Evolutionary conservation across 2,329 filamentous ascomycete genomes (phyloP).

Genomic region (Tetracladium maxilliforme): DNA sequence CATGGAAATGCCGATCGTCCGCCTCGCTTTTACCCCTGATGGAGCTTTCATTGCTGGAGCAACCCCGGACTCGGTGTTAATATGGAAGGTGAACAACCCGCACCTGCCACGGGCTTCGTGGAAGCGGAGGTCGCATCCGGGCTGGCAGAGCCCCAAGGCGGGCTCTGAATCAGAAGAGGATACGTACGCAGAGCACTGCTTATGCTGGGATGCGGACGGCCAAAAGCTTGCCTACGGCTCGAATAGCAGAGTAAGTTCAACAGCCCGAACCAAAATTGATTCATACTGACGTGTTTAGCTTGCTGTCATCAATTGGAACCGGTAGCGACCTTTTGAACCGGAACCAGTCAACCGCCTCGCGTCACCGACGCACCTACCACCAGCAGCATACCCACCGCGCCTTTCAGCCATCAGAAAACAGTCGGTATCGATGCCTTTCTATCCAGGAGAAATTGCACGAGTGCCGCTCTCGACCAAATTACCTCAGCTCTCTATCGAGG

Average conservation of each 20-base stretch:
- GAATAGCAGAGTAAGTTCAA: constrained; percentile 44
- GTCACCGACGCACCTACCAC: too few relatives aligned
- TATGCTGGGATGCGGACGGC: constrained; percentile 47
- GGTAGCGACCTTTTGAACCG: too few relatives aligned
- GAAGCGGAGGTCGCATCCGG: constrained; percentile 36
- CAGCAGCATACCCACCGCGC: too few relatives aligned
- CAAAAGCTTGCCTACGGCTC: constrained; percentile 48
- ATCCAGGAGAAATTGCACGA: too few relatives aligned
- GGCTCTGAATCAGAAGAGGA: constrained; percentile 37
- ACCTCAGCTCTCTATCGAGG: too few relatives aligned
- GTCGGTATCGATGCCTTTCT: too few relatives aligned
- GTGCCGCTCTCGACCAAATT: too few relatives aligned
- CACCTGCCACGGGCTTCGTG: constrained; percentile 44
- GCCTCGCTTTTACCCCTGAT: constrained; percentile 46
- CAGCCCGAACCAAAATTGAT: too few relatives aligned
- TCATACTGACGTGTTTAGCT: too few relatives aligned
- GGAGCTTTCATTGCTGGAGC: constrained; percentile 48
- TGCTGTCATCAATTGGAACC: too few relatives aligned
- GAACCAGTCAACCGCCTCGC: too few relatives aligned
- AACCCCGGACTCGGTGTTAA: constrained; percentile 40
- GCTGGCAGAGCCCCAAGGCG: constrained; percentile 42
- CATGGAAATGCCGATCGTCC: constrained; percentile 41
- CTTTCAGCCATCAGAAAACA: too few relatives aligned
- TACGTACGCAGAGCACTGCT: constrained; percentile 42
- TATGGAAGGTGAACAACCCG: constrained; percentile 49